These are phyloP conservation scores for Exserohilum rostratum DNA, from an alignment of 2,329 filamentous ascomycete genomes.

Conservation along the genomic window DNA sequence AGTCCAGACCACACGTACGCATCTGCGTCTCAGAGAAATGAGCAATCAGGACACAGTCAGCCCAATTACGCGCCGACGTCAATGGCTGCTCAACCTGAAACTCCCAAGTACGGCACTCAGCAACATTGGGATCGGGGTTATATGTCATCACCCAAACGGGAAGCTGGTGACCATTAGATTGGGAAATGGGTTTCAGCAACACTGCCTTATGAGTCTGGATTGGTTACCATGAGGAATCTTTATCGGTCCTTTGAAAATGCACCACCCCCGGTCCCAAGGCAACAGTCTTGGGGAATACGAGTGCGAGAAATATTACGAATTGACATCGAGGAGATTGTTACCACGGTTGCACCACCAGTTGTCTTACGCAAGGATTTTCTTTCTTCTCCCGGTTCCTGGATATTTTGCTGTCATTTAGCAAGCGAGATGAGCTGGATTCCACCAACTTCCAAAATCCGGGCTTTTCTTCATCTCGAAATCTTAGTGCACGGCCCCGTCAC, in stretches of 20 bases:
- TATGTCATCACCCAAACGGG: conserved; percentile 46
- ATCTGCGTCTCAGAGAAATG: conserved; percentile 31
- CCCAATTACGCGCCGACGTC: conserved; percentile 32
- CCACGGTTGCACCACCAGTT: background rate
- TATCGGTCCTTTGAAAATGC: conserved; percentile 20
- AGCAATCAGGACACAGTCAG: conserved; percentile 32
- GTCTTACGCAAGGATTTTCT: conserved; percentile 1
- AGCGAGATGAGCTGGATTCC: conserved; percentile 47
- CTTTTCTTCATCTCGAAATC: conserved; percentile 31
- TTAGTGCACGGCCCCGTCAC: conserved; percentile 34
- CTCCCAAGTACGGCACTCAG: conserved; percentile 38
- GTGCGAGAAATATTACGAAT: conserved; percentile 7
- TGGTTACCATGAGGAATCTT: conserved; percentile 4
- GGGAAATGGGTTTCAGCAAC: conserved; percentile 30
- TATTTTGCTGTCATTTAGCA: conserved; percentile 21
- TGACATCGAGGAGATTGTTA: background rate
- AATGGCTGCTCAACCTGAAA: conserved; percentile 43
- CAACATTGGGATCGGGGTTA: conserved; percentile 42
- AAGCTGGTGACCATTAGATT: conserved; percentile 44
- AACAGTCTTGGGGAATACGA: conserved; percentile 11
- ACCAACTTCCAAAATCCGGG: conserved; percentile 32
- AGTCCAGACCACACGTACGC: conserved; percentile 29
- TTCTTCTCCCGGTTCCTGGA: background rate
- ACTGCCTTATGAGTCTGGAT: conserved; percentile 23
- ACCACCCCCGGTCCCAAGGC: conserved; percentile 7